These are phyloP conservation scores for Fusarium caatingaense DNA, from an alignment of 2,329 filamentous ascomycete species.

Conservation along the genomic window DNA sequence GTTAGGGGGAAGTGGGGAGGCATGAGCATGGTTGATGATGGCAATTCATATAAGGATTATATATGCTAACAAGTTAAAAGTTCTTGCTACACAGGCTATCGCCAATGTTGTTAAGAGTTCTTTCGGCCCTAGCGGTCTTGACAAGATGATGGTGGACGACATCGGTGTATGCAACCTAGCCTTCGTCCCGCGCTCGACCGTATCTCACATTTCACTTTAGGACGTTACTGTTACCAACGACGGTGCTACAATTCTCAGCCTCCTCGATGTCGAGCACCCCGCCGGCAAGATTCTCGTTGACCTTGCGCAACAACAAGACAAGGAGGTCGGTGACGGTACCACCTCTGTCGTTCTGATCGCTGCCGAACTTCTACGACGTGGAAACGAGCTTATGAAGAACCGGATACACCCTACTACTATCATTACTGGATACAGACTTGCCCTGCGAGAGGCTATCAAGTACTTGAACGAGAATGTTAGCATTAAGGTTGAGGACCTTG, in stretches of 20 bases:
- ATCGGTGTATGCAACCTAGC: slow-evolving; percentile 77
- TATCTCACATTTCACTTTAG: slow-evolving; percentile 56
- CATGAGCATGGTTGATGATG: slow-evolving; percentile 37
- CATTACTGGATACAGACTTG: slow-evolving; percentile 97
- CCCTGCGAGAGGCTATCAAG: slow-evolving; percentile 94
- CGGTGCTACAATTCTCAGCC: slow-evolving; percentile 93
- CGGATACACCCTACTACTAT: slow-evolving; percentile 99
- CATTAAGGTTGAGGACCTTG: slow-evolving; percentile 92
- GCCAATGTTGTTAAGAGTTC: slow-evolving; percentile 99
- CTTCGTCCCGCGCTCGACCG: slow-evolving; percentile 29
- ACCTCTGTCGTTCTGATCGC: slow-evolving; percentile 98
- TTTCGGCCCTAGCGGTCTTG: slow-evolving; percentile 94
- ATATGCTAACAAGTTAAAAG: slow-evolving; percentile 58
- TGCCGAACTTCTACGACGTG: slow-evolving; percentile 90
- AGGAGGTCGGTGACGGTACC: slow-evolving; percentile 98
- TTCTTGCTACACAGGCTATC: slow-evolving; percentile 94
- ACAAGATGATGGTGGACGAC: slow-evolving; percentile 99
- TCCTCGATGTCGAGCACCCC: slow-evolving; percentile 97
- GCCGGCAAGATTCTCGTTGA: slow-evolving; percentile 99
- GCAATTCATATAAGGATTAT: slow-evolving; percentile 12
- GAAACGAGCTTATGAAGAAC: slow-evolving; percentile 99
- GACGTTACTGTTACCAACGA: slow-evolving; percentile 99
- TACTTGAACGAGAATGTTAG: slow-evolving; percentile 99
- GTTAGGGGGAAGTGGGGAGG: slow-evolving; percentile 45
- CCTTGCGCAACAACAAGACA: slow-evolving; percentile 97